Conservation (phyloP, 176 grass and related monocot genomes). For the Avena sativa region DNA sequence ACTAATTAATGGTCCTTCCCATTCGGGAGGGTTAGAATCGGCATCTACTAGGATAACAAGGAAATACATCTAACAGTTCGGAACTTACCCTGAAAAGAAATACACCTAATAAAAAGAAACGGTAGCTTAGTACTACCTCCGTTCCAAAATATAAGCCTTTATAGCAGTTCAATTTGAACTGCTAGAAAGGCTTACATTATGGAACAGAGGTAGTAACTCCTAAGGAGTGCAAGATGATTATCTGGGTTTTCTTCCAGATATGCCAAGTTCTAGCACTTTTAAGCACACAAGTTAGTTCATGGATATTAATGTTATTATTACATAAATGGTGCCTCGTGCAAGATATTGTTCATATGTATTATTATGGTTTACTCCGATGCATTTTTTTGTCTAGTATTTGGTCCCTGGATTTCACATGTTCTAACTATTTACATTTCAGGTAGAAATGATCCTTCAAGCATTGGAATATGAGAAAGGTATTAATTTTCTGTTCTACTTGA, state of each 20-base stretch:
- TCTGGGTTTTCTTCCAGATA: constrained; percentile 9
- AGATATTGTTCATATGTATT: neutral
- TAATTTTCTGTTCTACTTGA: neutral
- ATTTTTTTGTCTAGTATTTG: constrained; percentile 13
- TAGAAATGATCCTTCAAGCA: constrained; percentile 99
- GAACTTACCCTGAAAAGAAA: neutral
- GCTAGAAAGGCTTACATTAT: no score
- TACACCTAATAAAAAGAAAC: neutral
- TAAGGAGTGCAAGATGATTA: neutral
- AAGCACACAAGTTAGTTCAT: neutral
- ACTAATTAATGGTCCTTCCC: neutral
- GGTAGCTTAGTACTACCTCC: neutral
- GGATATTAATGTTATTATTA: neutral
- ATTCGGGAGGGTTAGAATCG: neutral
- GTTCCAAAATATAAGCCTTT: no score
- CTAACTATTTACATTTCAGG: constrained; percentile 55
- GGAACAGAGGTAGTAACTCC: neutral
- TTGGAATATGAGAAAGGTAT: constrained; percentile 97
- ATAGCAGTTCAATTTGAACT: no score
- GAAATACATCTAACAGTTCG: neutral
- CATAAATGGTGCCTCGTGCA: neutral
- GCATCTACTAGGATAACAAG: neutral
- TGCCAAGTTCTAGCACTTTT: neutral
- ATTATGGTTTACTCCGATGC: neutral
- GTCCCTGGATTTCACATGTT: constrained; percentile 26